A percentile compares a stretch with the other conserved stretches of the same genome.
These are phyloP conservation scores for Toxoplasma gondii DNA, from an alignment of 169 alveolate species.

Conservation along the genomic window DNA sequence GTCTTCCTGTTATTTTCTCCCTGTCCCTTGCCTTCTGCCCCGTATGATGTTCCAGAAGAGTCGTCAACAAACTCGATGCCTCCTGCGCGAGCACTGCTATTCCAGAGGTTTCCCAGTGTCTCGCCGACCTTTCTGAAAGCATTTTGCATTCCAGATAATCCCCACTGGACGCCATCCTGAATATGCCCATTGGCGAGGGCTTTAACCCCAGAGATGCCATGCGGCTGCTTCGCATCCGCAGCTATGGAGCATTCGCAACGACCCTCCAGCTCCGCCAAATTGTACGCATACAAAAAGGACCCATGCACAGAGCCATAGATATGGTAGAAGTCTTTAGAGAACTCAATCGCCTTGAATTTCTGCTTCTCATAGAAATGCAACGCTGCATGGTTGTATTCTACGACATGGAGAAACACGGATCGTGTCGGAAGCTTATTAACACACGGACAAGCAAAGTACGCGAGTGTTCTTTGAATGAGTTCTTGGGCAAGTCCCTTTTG, in stretches of 20 bases:
- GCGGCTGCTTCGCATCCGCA: background rate
- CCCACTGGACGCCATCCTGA: background rate
- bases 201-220: background rate
- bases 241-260: background rate
- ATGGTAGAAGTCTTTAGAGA: conserved; percentile 1
- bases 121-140: conserved; percentile 2
- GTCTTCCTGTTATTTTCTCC: no score
- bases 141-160: background rate
- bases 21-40: no score
- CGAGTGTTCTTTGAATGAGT: conserved; percentile 8
- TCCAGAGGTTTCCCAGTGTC: conserved; percentile 8
- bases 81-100: background rate
- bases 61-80: background rate
- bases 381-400: conserved; percentile 30
- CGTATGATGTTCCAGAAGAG: background rate
- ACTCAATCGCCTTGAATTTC: background rate
- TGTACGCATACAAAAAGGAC: conserved; percentile 18
- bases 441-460: conserved; percentile 26
- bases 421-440: background rate
- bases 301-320: conserved; percentile 17
- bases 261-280: background rate
- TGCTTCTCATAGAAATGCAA: conserved; percentile 30
- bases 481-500: conserved; percentile 26
- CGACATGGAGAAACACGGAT: conserved; percentile 23
- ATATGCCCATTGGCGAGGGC: background rate